Evolutionary conservation across 257 asterid genomes (phyloP), one percentile per base, ranked within the genome.

Genomic region (Jasminum sambac): DNA sequence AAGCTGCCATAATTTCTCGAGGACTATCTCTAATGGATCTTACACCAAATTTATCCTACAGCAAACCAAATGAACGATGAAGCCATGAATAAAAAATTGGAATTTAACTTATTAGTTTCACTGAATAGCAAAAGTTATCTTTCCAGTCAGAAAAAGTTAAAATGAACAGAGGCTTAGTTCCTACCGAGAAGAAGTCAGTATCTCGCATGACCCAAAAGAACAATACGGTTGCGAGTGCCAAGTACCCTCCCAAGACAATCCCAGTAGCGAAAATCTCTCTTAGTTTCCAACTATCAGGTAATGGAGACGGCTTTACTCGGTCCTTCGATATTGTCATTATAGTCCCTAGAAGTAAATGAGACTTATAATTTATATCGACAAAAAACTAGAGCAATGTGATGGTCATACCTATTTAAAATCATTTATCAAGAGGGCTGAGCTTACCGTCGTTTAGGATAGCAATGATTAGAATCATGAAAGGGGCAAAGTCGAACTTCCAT

Each of bases 271-370:
- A 93, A 12, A 93, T 93, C 72, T 93, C 98, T 60, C 74, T 86
- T 9, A 93, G 84, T 66, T 93, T 93, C 98, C 98, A 93, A 86
- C 98, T 93, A 76, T 93, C 98, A 1, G 96, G 97, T 59, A 89
- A 25, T 8, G 98, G 98, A 68, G 98, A 93, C n/a, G 98, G 96
- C 85, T 93, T 90, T 80, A 93, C 98, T 74, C 98, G 82, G 55
- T 93, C 98, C 87, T 93, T 93, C 0, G 98, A 93, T 65, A 93
- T 93, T 2, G 98, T 93, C 98, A 93, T 93, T 66, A 93, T 93
- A 19, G 98, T 93, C 67, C 98, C 97, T 90, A 72, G 38, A 69
- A 9, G 19, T 36, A 62, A 30, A 38, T 25, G 55, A 11, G 9
- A 64, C 19, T 14, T 17, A 66, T 21, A 19, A 63, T 23, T 68